phyloP scores from a whole-genome alignment of 176 grass and related monocot genomes.

The Bonia amplexicaulis region DNA sequence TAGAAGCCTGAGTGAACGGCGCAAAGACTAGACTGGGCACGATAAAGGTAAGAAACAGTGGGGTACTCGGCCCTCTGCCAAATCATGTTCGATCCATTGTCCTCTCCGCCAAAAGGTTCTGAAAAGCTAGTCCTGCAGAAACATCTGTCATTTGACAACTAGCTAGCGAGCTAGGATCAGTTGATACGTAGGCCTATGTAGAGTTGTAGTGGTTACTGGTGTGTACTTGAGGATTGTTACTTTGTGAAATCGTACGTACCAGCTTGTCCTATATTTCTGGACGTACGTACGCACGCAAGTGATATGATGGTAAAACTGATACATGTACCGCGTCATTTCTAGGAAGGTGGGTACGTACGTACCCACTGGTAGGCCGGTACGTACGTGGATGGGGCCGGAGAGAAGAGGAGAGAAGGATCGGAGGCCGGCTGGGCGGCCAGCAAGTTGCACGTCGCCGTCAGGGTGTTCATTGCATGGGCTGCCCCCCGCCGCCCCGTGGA shows the following conservation, averaged over 20 bases:
- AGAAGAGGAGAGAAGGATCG: no score
- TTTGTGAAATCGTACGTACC: neutral
- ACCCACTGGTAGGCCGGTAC: neutral
- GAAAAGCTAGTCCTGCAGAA: conserved; percentile 18
- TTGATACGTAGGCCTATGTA: neutral
- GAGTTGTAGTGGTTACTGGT: neutral
- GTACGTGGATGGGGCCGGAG: neutral
- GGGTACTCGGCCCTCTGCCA: conserved; percentile 12
- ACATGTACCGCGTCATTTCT: neutral
- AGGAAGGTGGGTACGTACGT: neutral
- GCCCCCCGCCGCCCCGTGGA: neutral
- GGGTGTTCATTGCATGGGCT: conserved; percentile 34
- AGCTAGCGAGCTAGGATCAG: neutral
- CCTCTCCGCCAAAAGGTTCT: conserved; percentile 13
- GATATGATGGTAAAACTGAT: neutral
- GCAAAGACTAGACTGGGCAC: neutral
- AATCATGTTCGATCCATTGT: conserved; percentile 32
- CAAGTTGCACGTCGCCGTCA: conserved; percentile 42
- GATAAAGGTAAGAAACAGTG: conserved; percentile 33
- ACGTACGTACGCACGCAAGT: neutral
- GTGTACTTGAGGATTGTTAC: conserved; percentile 3
- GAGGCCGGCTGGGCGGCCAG: neutral
- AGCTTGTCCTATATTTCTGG: neutral
- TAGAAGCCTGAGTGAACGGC: no score
- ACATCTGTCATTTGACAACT: conserved; percentile 19